Conservation (phyloP, 345 rosid genomes). For the Kandelia obovata region DNA sequence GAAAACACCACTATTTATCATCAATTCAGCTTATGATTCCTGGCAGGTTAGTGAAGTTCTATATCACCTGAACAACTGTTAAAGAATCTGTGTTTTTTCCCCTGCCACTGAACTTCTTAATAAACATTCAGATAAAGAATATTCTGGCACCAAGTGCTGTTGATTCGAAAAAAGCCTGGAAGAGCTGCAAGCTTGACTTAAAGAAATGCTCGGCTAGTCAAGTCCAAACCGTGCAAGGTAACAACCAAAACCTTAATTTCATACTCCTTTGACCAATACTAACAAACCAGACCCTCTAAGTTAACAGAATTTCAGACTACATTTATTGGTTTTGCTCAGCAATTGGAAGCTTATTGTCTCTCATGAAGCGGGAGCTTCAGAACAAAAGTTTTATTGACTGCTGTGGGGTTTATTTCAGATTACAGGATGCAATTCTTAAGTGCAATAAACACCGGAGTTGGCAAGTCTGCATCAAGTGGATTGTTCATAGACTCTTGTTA, state of each 20-base stretch:
- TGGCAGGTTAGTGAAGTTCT: conserved; percentile 78
- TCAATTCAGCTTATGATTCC: conserved; percentile 90
- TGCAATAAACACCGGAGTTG: conserved; percentile 29
- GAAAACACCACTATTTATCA: conserved; percentile 71
- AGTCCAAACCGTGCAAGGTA: conserved; percentile 30
- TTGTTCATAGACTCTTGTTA: conserved; percentile 80
- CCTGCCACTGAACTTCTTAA: not conserved
- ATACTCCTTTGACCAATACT: not conserved
- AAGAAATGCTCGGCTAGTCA: conserved; percentile 26
- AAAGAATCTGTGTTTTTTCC: not conserved
- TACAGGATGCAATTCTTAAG: conserved; percentile 23
- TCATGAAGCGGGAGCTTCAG: no score
- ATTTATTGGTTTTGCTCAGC: no score
- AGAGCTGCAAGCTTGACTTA: conserved; percentile 31
- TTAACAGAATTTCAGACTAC: not conserved
- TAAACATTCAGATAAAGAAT: conserved; percentile 23
- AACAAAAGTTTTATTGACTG: no score
- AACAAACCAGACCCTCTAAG: not conserved
- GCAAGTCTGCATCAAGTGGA: conserved; percentile 60
- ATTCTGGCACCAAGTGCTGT: conserved; percentile 30
- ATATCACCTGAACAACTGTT: not conserved
- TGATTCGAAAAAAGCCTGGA: conserved; percentile 20
- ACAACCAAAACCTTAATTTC: not conserved
- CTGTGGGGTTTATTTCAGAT: conserved; percentile 4
- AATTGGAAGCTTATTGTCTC: no score